These are phyloP conservation scores for Didymella pinodella DNA, from an alignment of 2,329 filamentous ascomycete species.

Conservation along the genomic window DNA sequence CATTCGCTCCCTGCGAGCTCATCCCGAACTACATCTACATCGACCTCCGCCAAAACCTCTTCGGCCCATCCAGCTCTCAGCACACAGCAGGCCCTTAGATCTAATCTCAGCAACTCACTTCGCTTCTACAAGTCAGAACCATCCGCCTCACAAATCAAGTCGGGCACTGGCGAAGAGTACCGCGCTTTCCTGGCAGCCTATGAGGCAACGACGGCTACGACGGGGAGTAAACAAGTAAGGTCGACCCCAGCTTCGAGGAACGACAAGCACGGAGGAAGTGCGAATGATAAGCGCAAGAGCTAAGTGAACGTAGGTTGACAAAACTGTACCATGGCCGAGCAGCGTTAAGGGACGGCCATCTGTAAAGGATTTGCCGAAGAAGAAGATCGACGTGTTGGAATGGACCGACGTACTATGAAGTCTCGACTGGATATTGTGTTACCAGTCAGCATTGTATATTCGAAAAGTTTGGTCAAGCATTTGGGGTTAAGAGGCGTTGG, in stretches of 20 bases:
- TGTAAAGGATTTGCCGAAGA: constrained; percentile 22
- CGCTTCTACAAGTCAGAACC: not conserved
- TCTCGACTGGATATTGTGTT: not conserved
- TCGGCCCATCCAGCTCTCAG: not conserved
- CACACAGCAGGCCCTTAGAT: not conserved
- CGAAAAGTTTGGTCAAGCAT: not conserved
- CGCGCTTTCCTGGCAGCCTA: constrained; percentile 31
- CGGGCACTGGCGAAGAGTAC: constrained; percentile 19
- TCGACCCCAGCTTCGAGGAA: not conserved
- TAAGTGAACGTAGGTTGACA: constrained; percentile 30
- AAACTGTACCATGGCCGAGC: constrained; percentile 24
- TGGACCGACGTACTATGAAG: constrained; percentile 28
- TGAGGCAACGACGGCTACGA: constrained; percentile 27
- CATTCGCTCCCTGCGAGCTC: constrained; percentile 30
- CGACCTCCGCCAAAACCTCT: not conserved
- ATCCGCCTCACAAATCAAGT: not conserved
- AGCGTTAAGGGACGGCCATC: constrained; percentile 27
- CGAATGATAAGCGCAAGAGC: constrained; percentile 2
- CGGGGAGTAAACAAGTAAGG: constrained; percentile 36
- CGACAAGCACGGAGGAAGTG: not conserved
- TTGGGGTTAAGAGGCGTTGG: not conserved
- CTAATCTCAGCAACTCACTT: not conserved
- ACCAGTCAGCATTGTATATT: not conserved
- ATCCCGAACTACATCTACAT: not conserved
- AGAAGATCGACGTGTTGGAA: constrained; percentile 28